Base-by-base conservation (phyloP, 208 protist species). In the Leishmania mexicana region DNA sequence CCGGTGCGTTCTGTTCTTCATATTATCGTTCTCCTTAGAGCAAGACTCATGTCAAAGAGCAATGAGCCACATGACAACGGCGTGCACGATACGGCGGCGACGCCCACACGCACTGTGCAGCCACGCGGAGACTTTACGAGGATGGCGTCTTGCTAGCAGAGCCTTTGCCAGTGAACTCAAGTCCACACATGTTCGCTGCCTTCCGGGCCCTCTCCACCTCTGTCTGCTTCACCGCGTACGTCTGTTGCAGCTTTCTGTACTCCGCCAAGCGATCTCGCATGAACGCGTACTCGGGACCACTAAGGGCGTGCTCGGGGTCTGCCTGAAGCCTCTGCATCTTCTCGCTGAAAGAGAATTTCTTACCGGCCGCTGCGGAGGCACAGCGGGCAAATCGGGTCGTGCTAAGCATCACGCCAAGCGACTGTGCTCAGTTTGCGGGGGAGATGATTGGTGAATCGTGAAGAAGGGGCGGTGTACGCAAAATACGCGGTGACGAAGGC, bases 181-280 rank as follows among this genome's bases (percentile, higher is more conserved):
- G 81, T 0, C 94, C 94, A 78, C 94, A 96, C 83, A 95, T 94
- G 64, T 93, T 83, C 3, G 92, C 94, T 28, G 94, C 94, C 53
- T 89, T 87, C 31, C 87, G 86, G 1, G 94, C 92, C 17, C 94
- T 87, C 75, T 97, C 94, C 80, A 96, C 87, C 49, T 97, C 94
- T 21, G 86, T 93, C 80, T 97, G 94, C 87, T 97, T 97, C 58
- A 97, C 94, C 21, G 92, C 86, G 47, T 97, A 95, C 11, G 84
- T 81, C 85, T 93, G 86, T 81, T 96, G 92, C 45, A 97, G 81
- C 17, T 76, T 84, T 38, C 86, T 85, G 85, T 97, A 97, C 62
- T 94, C 84, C 17, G 85, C 68, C 64, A 97, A 81, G 15, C 91
- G 88, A 47, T 92, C 86, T 19, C 84, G 87, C 75, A 97, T 83